phyloP scores from a whole-genome alignment of 129 eudicot species.

The Pulicaria dysenterica region DNA sequence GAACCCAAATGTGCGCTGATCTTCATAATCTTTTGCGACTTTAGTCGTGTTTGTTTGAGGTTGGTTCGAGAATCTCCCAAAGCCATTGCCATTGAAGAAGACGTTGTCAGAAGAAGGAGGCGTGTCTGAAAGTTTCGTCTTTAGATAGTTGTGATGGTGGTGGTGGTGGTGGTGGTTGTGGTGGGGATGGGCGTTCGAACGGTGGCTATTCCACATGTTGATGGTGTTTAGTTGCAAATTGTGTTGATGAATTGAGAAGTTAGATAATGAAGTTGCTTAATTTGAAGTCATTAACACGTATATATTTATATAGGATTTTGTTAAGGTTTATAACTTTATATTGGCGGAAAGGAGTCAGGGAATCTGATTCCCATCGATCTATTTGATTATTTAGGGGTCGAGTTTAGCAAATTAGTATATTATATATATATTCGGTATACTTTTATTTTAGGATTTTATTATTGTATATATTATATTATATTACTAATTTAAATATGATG shows the following conservation, averaged over 20 bases:
- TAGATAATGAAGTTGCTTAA: not conserved
- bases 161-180: constrained; percentile 9
- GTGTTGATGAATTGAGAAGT: not conserved
- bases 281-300: not conserved
- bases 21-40: constrained; percentile 16
- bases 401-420: not conserved
- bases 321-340: not conserved
- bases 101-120: constrained; percentile 40
- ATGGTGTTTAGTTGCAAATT: not conserved
- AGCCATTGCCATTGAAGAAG: constrained; percentile 32
- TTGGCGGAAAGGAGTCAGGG: not conserved
- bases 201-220: not conserved
- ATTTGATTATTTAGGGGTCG: not conserved
- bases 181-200: not conserved
- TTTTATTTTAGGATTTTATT: not conserved
- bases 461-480: constrained; percentile 8
- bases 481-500: no score
- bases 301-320: not conserved
- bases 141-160: constrained; percentile 9
- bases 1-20: not conserved
- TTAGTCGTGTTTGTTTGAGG: constrained; percentile 20
- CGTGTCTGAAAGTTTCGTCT: constrained; percentile 32
- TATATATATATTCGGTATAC: not conserved
- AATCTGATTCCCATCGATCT: constrained; percentile 14
- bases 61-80: constrained; percentile 13